Evolutionary conservation across 139 green algal genomes (phyloP).

Genomic region (Axilococcus clingmanii): DNA sequence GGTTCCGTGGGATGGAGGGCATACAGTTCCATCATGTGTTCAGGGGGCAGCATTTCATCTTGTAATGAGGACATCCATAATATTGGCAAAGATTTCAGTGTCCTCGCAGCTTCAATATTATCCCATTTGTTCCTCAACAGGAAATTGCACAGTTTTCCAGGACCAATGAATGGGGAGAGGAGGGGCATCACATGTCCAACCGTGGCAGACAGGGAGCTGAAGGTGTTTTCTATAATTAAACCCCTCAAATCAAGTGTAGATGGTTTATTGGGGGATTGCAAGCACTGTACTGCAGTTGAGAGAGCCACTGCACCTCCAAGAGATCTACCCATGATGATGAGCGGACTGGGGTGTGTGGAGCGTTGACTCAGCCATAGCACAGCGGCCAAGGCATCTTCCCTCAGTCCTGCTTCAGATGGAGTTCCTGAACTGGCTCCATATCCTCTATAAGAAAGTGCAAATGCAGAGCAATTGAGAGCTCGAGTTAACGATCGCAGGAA

Average conservation of each 20-base stretch:
- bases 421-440: conserved; percentile 63
- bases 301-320: conserved; percentile 76
- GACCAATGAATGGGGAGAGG: conserved; percentile 43
- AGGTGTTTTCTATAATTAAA: conserved; percentile 83
- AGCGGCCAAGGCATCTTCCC: conserved; percentile 52
- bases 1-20: conserved; percentile 4
- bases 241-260: no score
- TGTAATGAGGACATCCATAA: conserved; percentile 58
- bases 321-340: conserved; percentile 72
- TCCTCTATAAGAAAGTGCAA: conserved; percentile 68
- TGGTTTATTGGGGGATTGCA: no score
- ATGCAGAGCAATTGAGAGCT: conserved; percentile 39
- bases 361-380: conserved; percentile 43
- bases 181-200: conserved; percentile 46
- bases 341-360: conserved; percentile 36
- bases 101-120: conserved; percentile 40
- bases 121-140: conserved; percentile 83
- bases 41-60: conserved; percentile 26
- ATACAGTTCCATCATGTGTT: conserved; percentile 62
- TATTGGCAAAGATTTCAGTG: conserved; percentile 39
- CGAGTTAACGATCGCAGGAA: conserved; percentile 55
- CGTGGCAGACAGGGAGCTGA: conserved; percentile 65
- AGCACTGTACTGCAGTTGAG: conserved; percentile 42
- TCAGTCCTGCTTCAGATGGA: conserved; percentile 61
- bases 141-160: conserved; percentile 54